A percentile compares a stretch with the other conserved stretches of the same genome.
These are phyloP conservation scores for Suhomyces chickasaworum DNA, from an alignment of 1,139 yeast genomes.

Conservation along the genomic window DNA sequence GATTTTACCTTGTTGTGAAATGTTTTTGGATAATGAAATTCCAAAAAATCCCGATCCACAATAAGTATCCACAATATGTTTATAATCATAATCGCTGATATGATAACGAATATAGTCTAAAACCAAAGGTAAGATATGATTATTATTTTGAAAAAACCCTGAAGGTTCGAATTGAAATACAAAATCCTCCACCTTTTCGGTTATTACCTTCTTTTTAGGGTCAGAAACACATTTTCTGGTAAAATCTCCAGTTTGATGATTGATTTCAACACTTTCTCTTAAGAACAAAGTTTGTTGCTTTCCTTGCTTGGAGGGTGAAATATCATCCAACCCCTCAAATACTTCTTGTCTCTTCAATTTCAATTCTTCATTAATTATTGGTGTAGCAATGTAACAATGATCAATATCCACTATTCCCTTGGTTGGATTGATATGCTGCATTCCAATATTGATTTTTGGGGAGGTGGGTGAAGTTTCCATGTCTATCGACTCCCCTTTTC, in stretches of 20 bases:
- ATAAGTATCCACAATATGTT: slow-evolving; percentile 45
- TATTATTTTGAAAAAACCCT: slow-evolving; percentile 42
- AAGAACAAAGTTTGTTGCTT: slow-evolving; percentile 25
- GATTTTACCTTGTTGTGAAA: slow-evolving; percentile 37
- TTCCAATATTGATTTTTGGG: slow-evolving; percentile 29
- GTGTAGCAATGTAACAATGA: slow-evolving; percentile 35
- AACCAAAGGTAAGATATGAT: slow-evolving; percentile 37
- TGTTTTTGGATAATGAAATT: slow-evolving; percentile 33
- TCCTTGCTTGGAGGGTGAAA: slow-evolving; percentile 12
- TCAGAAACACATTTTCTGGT: slow-evolving; percentile 29
- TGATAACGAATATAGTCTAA: slow-evolving; percentile 36
- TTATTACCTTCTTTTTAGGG: slow-evolving; percentile 25
- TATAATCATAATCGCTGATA: slow-evolving; percentile 18
- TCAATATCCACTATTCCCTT: slow-evolving; percentile 31
- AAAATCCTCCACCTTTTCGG: slow-evolving; percentile 34
- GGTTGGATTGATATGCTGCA: slow-evolving; percentile 29
- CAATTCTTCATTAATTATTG: slow-evolving; percentile 26
- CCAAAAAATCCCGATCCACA: slow-evolving; percentile 54
- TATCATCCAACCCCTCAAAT: slow-evolving; percentile 6
- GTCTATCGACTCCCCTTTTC: background rate
- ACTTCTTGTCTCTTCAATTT: slow-evolving; percentile 18
- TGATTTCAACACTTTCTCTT: slow-evolving; percentile 37
- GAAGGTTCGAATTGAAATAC: slow-evolving; percentile 37
- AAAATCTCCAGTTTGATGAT: slow-evolving; percentile 37
- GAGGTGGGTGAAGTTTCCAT: background rate